Evolutionary conservation across 441 rosid species (phyloP), one percentile per base, ranked within the genome.

Genomic region (Pelargonium exstipulatum): DNA sequence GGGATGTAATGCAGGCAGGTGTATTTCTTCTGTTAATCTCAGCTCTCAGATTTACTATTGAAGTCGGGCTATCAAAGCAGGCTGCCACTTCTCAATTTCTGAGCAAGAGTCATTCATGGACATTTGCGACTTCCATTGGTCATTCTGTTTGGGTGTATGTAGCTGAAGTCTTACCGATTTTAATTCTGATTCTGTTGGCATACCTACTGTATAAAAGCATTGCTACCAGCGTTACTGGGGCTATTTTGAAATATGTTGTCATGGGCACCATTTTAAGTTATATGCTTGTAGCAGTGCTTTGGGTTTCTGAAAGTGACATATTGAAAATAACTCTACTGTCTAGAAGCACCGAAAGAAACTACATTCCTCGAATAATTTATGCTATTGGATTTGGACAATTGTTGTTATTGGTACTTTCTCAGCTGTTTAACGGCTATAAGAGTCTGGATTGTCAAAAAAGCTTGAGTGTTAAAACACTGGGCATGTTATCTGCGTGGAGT

Each of bases 41-140:
- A 73, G 72, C 81, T 76, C 85, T 92, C 71, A 85, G 97, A 84
- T 82, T 92, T 72, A 76, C 87, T 58, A 92, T 92, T 64, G 98
- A 95, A 69, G 80, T 88, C 78, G 98, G 98, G 77, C 73, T 92
- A 76, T 85, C 91, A 74, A 92, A 92, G 85, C 99, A 95, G 86
- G 99, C 99, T 76, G 93, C 91, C 53, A 88, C 93, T 74, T 90
- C 99, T 70, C 81, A 80, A 55, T 92, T 92, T 79, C 74, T 92
- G 89, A 83, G 77, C 69, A 82, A 69, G 70, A 88, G 90, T 64
- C 78, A 94, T 74, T 86, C 99, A 16, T 89, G 93, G 97, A 77
- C 84, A 83, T 83, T 83, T 67, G 90, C 90, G 45, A 69, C 90
- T 76, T 75, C 81, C 61, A 71, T 77, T 61, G 85, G 83, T 69